Conservation (phyloP, 768 basidiomycete species). For the Termitomyces sp. region DNA sequence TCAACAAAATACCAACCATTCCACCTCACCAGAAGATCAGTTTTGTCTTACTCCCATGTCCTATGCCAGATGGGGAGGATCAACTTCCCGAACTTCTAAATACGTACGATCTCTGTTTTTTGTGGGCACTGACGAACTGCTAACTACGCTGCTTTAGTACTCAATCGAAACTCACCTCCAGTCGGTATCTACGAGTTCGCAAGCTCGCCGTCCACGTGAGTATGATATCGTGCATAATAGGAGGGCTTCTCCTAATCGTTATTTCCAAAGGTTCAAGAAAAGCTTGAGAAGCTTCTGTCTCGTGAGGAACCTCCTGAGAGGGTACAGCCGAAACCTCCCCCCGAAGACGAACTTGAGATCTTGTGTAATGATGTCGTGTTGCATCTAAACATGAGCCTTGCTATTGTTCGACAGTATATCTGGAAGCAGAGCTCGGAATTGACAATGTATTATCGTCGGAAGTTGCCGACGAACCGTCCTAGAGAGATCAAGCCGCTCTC, state of each 20-base stretch:
- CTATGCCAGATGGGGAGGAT: constrained; percentile 50
- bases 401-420: constrained; percentile 83
- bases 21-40: constrained; percentile 70
- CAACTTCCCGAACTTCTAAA: constrained; percentile 79
- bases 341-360: constrained; percentile 80
- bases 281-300: constrained; percentile 48
- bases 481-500: background rate
- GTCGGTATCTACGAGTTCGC: constrained; percentile 74
- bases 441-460: constrained; percentile 70
- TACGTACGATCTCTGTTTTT: constrained; percentile 46
- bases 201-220: constrained; percentile 82
- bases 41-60: constrained; percentile 84
- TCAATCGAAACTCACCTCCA: constrained; percentile 86
- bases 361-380: constrained; percentile 83
- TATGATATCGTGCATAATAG: background rate
- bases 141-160: constrained; percentile 31
- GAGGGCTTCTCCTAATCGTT: background rate
- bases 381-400: constrained; percentile 85
- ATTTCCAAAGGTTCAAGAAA: constrained; percentile 68
- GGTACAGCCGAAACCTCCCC: constrained; percentile 17
- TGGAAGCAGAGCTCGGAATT: constrained; percentile 77
- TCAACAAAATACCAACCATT: constrained; percentile 49
- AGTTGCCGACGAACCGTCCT: constrained; percentile 7
- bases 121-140: background rate
- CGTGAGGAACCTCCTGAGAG: constrained; percentile 15